Evolutionary conservation across 2,329 filamentous ascomycete species (phyloP).

Genomic region (Leptographium wingfieldii): DNA sequence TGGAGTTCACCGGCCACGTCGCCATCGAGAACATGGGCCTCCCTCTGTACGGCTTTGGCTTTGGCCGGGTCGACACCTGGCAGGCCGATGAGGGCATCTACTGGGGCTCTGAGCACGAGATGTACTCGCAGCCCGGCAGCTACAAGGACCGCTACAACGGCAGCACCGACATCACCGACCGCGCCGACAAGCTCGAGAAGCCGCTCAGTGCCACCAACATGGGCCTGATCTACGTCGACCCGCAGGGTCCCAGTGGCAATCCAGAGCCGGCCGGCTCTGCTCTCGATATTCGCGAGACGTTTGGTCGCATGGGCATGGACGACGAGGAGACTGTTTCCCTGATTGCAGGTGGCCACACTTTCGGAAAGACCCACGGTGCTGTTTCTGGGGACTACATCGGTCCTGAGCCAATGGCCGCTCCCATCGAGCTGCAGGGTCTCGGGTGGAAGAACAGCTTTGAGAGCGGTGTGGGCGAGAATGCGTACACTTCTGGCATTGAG

Average conservation of each 20-base stretch:
- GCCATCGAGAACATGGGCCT: constrained; percentile 67
- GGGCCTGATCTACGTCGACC: constrained; percentile 75
- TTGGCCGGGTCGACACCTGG: constrained; percentile 59
- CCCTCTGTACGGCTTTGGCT: constrained; percentile 61
- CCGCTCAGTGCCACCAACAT: constrained; percentile 58
- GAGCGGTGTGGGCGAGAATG: constrained; percentile 55
- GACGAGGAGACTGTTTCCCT: constrained; percentile 71
- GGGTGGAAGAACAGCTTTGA: constrained; percentile 57
- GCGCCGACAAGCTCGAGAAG: constrained; percentile 34
- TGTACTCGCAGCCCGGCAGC: constrained; percentile 43
- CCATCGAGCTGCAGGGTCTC: constrained; percentile 54
- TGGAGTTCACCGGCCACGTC: constrained; percentile 62
- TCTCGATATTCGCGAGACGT: constrained; percentile 63
- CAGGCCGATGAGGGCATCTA: constrained; percentile 65
- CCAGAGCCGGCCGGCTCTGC: constrained; percentile 59
- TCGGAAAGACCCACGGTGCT: constrained; percentile 73
- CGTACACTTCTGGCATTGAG: constrained; percentile 66
- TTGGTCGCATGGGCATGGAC: constrained; percentile 71
- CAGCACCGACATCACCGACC: neutral
- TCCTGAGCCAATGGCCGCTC: constrained; percentile 53
- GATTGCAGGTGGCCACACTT: constrained; percentile 66
- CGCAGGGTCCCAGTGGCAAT: constrained; percentile 60
- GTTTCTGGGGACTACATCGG: constrained; percentile 51
- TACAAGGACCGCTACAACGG: neutral
- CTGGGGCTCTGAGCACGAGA: constrained; percentile 59